These are phyloP conservation scores for Penicillium bovifimosum DNA, from an alignment of 495 filamentous ascomycete species.

Conservation along the genomic window DNA sequence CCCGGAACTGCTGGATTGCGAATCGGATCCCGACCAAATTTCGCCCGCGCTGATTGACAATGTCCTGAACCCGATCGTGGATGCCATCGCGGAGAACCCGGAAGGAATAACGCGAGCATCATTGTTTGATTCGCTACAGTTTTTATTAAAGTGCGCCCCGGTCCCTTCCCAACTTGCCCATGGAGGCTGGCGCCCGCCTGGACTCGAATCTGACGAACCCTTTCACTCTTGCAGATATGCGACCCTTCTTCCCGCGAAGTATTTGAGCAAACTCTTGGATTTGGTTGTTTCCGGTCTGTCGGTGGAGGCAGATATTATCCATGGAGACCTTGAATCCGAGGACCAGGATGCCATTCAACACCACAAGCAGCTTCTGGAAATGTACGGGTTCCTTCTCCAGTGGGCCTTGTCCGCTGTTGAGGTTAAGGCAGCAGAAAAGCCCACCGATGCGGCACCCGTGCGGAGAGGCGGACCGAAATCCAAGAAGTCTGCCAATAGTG, in stretches of 20 bases:
- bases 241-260: slow-evolving; percentile 69
- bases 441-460: slow-evolving; percentile 60
- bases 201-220: slow-evolving; percentile 55
- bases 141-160: slow-evolving; percentile 90
- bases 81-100: slow-evolving; percentile 85
- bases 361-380: slow-evolving; percentile 87
- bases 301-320: slow-evolving; percentile 79
- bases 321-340: slow-evolving; percentile 82
- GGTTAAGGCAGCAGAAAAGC: slow-evolving; percentile 84
- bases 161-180: slow-evolving; percentile 45
- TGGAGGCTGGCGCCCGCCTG: slow-evolving; percentile 34
- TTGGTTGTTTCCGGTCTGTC: slow-evolving; percentile 88
- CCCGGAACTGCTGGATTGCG: slow-evolving; percentile 78
- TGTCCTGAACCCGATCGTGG: slow-evolving; percentile 86
- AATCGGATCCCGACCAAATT: slow-evolving; percentile 82
- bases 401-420: slow-evolving; percentile 93
- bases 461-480: slow-evolving; percentile 72
- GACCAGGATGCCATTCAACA: slow-evolving; percentile 80
- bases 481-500: slow-evolving; percentile 71
- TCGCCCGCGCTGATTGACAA: slow-evolving; percentile 70
- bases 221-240: slow-evolving; percentile 68
- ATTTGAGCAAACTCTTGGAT: slow-evolving; percentile 90
- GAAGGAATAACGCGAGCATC: slow-evolving; percentile 74
- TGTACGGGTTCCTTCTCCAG: slow-evolving; percentile 90
- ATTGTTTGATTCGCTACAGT: slow-evolving; percentile 87